A percentile compares a stretch with the other conserved stretches of the same genome.
Conservation (phyloP, 2,329 filamentous ascomycete species). For the Aspergillus hortae region DNA sequence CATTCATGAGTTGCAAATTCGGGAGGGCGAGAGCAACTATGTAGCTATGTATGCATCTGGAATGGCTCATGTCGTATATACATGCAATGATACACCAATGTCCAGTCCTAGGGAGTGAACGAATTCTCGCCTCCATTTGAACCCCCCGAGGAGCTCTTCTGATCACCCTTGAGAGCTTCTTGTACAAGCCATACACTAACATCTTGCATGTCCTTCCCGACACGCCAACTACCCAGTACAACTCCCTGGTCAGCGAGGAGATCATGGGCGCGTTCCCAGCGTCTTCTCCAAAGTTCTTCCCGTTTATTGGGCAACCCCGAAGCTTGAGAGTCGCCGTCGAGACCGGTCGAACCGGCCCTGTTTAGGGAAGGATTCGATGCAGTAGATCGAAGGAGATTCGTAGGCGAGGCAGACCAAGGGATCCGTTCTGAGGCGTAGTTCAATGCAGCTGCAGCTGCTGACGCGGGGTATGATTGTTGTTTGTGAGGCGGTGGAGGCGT, state of each 20-base stretch:
- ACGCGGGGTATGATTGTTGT: constrained; percentile 24
- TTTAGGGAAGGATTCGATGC: constrained; percentile 20
- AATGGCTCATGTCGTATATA: neutral
- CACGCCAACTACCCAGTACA: constrained; percentile 44
- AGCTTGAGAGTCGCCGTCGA: constrained; percentile 16
- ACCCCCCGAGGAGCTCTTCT: neutral
- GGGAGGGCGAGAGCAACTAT: too few relatives aligned
- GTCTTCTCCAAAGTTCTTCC: constrained; percentile 47
- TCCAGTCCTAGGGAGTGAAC: neutral
- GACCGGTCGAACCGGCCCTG: constrained; percentile 14
- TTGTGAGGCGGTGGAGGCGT: constrained; percentile 17
- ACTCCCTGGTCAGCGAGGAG: constrained; percentile 42
- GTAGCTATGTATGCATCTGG: too few relatives aligned
- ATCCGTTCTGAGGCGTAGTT: constrained; percentile 31
- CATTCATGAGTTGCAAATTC: neutral
- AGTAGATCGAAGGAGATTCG: constrained; percentile 16
- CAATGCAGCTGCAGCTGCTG: constrained; percentile 19
- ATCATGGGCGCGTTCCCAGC: constrained; percentile 45
- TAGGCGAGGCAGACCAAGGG: constrained; percentile 18
- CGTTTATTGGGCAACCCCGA: constrained; percentile 42
- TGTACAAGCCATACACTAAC: constrained; percentile 43
- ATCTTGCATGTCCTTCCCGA: constrained; percentile 44
- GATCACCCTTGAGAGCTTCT: constrained; percentile 29
- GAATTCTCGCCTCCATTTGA: neutral
- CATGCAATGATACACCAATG: neutral